phyloP scores from a whole-genome alignment of 345 rosid species.

The Pugionium dolabratum region DNA sequence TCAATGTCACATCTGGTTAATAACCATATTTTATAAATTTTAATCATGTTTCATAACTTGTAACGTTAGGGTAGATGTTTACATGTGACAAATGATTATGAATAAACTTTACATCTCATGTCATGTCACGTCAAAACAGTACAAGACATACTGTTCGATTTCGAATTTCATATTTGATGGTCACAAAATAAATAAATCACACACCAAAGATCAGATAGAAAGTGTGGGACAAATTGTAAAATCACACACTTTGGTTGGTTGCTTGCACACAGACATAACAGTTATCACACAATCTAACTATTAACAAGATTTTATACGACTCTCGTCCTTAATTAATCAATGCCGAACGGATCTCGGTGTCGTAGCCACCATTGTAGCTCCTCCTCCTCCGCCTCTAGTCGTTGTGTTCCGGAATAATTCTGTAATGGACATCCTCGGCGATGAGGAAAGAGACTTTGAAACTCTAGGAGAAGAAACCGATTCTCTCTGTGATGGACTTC shows the following conservation, averaged over 20 bases:
- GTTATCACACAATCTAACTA: conserved; percentile 20
- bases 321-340: conserved; percentile 13
- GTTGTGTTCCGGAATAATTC: conserved; percentile 16
- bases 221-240: not conserved
- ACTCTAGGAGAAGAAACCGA: conserved; percentile 31
- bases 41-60: too few relatives aligned
- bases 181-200: conserved; percentile 16
- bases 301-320: conserved; percentile 13
- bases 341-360: conserved; percentile 31
- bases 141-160: not conserved
- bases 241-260: conserved; percentile 13
- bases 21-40: too few relatives aligned
- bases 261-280: not conserved
- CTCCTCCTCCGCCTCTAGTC: conserved; percentile 18
- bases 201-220: conserved; percentile 21
- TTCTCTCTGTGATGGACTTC: conserved; percentile 62
- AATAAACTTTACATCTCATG: not conserved
- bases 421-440: conserved; percentile 31
- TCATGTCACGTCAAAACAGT: conserved; percentile 10
- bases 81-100: conserved; percentile 7
- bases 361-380: conserved; percentile 20
- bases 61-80: not conserved
- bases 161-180: conserved; percentile 12
- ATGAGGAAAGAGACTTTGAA: conserved; percentile 23
- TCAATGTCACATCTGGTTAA: too few relatives aligned